A percentile compares a stretch with the other conserved stretches of the same genome.
Conservation (phyloP, 345 rosid genomes). For the Isatis tinctoria region DNA sequence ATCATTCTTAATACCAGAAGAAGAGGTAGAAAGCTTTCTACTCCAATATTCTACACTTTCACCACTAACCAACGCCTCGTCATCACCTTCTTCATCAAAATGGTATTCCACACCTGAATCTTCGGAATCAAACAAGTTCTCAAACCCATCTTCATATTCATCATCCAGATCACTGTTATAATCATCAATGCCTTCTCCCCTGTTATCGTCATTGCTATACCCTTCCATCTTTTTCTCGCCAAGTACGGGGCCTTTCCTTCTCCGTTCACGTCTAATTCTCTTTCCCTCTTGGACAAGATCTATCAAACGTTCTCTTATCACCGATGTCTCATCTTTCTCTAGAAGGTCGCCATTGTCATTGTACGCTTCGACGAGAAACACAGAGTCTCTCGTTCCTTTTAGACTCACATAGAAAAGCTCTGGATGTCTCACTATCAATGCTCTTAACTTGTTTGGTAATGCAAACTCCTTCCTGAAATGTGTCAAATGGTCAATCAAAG, state of each 20-base stretch:
- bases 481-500: conserved; percentile 77
- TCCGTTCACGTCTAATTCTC: conserved; percentile 59
- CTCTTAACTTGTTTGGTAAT: conserved; percentile 68
- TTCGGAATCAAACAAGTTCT: conserved; percentile 58
- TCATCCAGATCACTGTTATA: conserved; percentile 21
- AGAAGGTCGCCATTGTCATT: conserved; percentile 63
- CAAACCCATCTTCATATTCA: conserved; percentile 67
- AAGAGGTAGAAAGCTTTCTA: conserved; percentile 32
- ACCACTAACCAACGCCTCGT: conserved; percentile 2
- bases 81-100: conserved; percentile 32
- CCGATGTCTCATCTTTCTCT: conserved; percentile 49
- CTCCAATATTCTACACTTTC: conserved; percentile 51
- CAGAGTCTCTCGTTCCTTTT: conserved; percentile 78
- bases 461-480: conserved; percentile 84
- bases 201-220: conserved; percentile 5
- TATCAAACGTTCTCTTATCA: conserved; percentile 51
- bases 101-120: conserved; percentile 51
- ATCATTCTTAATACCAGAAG: conserved; percentile 1
- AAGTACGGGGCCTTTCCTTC: conserved; percentile 27
- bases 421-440: conserved; percentile 73
- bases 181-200: not conserved
- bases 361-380: conserved; percentile 64
- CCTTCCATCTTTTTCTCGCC: not conserved
- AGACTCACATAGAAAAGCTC: conserved; percentile 78
- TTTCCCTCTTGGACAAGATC: conserved; percentile 64